Base-by-base conservation (phyloP, 2,329 filamentous ascomycete genomes). In the Incumbomyces delicatus region DNA sequence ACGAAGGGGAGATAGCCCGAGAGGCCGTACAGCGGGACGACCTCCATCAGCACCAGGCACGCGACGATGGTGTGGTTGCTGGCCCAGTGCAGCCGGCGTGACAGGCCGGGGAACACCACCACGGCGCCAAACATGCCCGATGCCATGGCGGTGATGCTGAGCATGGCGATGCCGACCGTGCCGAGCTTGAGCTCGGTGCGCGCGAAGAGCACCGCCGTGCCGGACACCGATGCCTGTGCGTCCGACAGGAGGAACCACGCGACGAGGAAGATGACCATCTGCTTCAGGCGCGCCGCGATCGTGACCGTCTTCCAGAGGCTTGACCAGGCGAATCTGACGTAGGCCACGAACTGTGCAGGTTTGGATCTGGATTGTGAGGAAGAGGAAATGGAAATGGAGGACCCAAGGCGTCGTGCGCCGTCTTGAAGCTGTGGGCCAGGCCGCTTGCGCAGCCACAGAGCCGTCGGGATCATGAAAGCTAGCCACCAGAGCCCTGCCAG, bases 231-330 rank as follows among this genome's bases (percentile, higher is more conserved):
- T 3, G 89, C 89, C 51, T 95, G 85, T 29, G 85, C 87, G 59
- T 95, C 89, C 1, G 85, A 92, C 1, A 95, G 74, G 33, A 95
- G 73, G 62, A 95, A 95, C 89, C 89, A 95, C 1, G 85, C 87
- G 2, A 75, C 77, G 1, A 95, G 74, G 55, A 95, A 94, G 0
- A 95, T 72, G 7, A 90, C 72, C 0, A 94, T 78, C 54, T 95
- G 80, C 36, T 81, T 81, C 0, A 94, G 62, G 1, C 76, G 72
- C 1, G 78, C 73, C 1, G 87, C 88, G 20, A 89, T 73, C 54
- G 77, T 76, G 12, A 89, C 66, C 4, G 0, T 43, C 52, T 12
- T 68, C 60, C 0, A 71, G 64, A 13, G 74, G 66, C 36, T 81
- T 72, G 2, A 66, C 47, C 50, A 48, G 2, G 46, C 46, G 36